A percentile compares a stretch with the other conserved stretches of the same genome.
These are phyloP conservation scores for Zasmidium cellare DNA, from an alignment of 2,329 filamentous ascomycete genomes.

Conservation along the genomic window DNA sequence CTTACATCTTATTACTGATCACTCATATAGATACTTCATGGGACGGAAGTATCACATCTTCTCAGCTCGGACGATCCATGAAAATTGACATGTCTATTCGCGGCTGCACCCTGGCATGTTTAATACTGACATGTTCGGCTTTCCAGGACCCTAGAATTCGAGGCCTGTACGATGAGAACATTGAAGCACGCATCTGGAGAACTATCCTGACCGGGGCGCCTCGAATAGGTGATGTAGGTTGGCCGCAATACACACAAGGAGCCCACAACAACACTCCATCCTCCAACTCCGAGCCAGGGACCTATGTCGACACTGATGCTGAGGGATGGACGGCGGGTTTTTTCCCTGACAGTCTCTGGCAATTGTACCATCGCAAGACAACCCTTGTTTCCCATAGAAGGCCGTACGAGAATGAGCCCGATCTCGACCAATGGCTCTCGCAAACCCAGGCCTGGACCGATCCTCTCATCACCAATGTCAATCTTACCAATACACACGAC, in stretches of 20 bases:
- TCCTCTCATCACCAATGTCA: conserved; percentile 14
- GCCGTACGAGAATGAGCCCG: conserved; percentile 1
- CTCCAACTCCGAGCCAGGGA: conserved; percentile 8
- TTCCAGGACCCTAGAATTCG: neutral
- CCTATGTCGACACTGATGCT: conserved; percentile 13
- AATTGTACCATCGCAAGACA: conserved; percentile 12
- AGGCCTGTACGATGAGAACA: conserved; percentile 12
- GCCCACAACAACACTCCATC: conserved; percentile 17
- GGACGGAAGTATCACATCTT: too few species aligned
- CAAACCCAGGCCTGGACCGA: conserved; percentile 17
- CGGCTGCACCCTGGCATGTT: neutral
- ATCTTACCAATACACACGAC: conserved; percentile 20
- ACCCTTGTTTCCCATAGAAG: neutral
- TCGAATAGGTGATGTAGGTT: conserved; percentile 9
- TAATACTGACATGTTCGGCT: neutral
- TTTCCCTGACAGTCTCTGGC: conserved; percentile 19
- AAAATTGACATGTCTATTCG: neutral
- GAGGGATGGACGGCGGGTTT: conserved; percentile 20
- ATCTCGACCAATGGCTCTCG: conserved; percentile 12
- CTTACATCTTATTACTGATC: neutral
- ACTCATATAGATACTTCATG: neutral
- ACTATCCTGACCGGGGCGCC: conserved; percentile 14
- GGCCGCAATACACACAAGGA: conserved; percentile 19
- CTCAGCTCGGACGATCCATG: neutral
- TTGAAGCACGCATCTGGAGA: conserved; percentile 18